phyloP scores from a whole-genome alignment of 2,329 filamentous ascomycete genomes.

The Magnaporthiopsis incrustans region DNA sequence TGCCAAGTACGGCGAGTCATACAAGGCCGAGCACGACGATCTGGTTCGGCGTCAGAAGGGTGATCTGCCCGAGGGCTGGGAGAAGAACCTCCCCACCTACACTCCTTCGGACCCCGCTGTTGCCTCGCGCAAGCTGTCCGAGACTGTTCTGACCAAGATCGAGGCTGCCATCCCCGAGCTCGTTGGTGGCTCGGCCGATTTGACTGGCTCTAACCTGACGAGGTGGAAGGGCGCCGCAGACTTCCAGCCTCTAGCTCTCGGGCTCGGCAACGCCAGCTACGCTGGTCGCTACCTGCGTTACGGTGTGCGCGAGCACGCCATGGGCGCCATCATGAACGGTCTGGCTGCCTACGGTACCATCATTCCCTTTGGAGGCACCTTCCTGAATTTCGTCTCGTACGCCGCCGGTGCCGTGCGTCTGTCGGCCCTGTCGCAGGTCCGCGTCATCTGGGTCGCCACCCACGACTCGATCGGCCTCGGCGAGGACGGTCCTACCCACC shows the following conservation, averaged over 20 bases:
- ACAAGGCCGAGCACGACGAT: constrained; percentile 73
- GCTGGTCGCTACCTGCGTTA: constrained; percentile 86
- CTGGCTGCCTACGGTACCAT: constrained; percentile 91
- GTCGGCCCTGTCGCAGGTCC: constrained; percentile 83
- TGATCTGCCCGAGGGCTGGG: constrained; percentile 91
- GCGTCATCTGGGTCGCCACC: constrained; percentile 90
- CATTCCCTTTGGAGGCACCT: constrained; percentile 90
- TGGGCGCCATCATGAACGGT: constrained; percentile 93
- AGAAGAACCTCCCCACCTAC: constrained; percentile 88
- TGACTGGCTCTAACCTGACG: constrained; percentile 98
- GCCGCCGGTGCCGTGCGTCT: constrained; percentile 92
- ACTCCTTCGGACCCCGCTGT: constrained; percentile 76
- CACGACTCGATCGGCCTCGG: constrained; percentile 99
- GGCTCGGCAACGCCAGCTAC: constrained; percentile 64
- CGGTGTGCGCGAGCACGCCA: constrained; percentile 85
- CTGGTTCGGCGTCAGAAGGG: constrained; percentile 71
- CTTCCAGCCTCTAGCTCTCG: constrained; percentile 85
- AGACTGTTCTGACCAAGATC: constrained; percentile 85
- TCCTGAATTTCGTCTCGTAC: constrained; percentile 99
- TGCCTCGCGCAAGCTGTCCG: constrained; percentile 92
- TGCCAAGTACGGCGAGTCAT: constrained; percentile 72
- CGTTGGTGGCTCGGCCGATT: constrained; percentile 89
- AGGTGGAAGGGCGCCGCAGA: constrained; percentile 95
- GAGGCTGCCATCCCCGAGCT: constrained; percentile 80
- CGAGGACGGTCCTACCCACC: constrained; percentile 97